Percentiles rank a stretch among this genome's conserved stretches.
Conservation (phyloP, 2,329 filamentous ascomycete genomes). For the Xylaria arbuscula region DNA sequence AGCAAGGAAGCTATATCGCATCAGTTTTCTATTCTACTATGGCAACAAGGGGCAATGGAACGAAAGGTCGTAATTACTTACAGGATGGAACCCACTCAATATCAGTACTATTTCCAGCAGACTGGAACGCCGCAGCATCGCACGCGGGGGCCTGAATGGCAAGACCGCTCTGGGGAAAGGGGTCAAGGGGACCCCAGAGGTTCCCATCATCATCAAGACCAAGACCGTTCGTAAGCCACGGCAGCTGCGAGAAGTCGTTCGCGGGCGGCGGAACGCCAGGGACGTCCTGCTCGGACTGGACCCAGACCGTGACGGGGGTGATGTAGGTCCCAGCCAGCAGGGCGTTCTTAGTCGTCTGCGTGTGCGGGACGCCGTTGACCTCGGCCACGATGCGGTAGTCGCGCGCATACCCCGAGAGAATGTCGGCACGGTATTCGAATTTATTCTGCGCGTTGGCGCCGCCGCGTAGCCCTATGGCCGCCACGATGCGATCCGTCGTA, state of each 20-base stretch:
- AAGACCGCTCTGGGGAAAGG: constrained; percentile 54
- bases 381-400: constrained; percentile 52
- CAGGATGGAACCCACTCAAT: constrained; percentile 40
- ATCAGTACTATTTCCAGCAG: constrained; percentile 35
- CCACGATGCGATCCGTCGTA: constrained; percentile 51
- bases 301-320: constrained; percentile 53
- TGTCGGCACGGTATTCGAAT: constrained; percentile 52
- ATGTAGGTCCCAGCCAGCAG: constrained; percentile 52
- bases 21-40: constrained; percentile 1
- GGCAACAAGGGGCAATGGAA: not conserved
- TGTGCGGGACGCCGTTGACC: constrained; percentile 49
- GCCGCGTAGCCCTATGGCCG: constrained; percentile 48
- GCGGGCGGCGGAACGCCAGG: constrained; percentile 51
- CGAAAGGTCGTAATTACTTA: constrained; percentile 22
- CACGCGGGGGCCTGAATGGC: constrained; percentile 45
- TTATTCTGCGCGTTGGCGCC: constrained; percentile 52
- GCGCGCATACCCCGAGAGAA: constrained; percentile 50
- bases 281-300: constrained; percentile 53
- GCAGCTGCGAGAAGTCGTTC: constrained; percentile 53
- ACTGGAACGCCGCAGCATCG: constrained; percentile 22
- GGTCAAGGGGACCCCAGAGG: constrained; percentile 53
- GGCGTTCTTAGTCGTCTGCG: constrained; percentile 50
- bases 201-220: constrained; percentile 52
- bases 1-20: constrained; percentile 35
- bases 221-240: constrained; percentile 52